Percentiles rank a stretch among this genome's conserved stretches.
Conservation (phyloP, 108 stramenopile species). For the Cyclostephanos tholiformis region DNA sequence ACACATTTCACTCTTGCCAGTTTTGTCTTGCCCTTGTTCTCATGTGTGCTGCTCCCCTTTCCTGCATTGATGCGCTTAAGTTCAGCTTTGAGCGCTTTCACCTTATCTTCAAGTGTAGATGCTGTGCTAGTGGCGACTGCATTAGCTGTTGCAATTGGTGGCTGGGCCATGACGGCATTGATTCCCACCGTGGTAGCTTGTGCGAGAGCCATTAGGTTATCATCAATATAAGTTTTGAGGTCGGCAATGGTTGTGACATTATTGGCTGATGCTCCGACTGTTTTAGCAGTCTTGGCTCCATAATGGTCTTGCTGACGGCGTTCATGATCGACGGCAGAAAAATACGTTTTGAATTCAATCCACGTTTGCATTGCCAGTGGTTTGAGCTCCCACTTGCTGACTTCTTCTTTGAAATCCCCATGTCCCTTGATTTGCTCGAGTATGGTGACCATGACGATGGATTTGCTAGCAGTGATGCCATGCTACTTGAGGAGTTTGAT, state of each 20-base stretch:
- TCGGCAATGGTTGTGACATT: neutral
- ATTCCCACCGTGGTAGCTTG: too few species aligned
- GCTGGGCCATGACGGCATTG: neutral
- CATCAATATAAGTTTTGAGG: neutral
- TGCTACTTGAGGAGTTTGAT: neutral
- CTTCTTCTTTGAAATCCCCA: too few species aligned
- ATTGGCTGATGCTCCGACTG: neutral
- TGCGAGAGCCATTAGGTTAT: neutral
- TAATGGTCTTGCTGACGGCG: neutral
- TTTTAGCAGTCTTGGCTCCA: neutral
- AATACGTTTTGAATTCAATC: neutral
- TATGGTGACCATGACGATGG: neutral
- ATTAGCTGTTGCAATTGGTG: neutral
- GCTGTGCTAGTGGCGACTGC: neutral
- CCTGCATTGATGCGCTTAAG: neutral
- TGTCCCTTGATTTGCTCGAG: too few species aligned
- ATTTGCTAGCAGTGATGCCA: neutral
- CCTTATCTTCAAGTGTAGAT: neutral
- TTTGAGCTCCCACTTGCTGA: neutral
- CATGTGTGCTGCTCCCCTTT: neutral
- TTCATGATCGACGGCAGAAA: neutral
- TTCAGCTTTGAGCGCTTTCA: neutral
- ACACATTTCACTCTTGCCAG: neutral
- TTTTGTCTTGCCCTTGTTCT: neutral
- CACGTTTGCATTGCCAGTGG: neutral